Percentiles rank a stretch among this genome's conserved stretches.
Conservation (phyloP, 1,284 basidiomycete genomes). For the Ceratobasidium sp. region DNA sequence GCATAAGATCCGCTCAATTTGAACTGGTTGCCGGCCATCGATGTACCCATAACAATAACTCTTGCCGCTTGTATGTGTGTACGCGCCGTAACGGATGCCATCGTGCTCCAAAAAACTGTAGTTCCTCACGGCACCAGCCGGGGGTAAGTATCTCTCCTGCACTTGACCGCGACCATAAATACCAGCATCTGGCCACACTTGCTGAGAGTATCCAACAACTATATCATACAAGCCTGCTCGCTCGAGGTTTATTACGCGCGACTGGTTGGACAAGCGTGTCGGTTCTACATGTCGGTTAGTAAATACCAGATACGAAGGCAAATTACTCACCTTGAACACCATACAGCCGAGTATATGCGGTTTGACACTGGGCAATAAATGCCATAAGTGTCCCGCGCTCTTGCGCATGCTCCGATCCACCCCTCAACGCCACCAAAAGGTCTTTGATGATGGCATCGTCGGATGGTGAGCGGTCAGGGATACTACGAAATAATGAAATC, state of each 20-base stretch:
- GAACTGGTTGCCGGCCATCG: not conserved
- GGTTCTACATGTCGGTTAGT: not conserved
- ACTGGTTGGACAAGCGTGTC: constrained; percentile 27
- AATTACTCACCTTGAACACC: constrained; percentile 18
- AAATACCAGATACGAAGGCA: not conserved
- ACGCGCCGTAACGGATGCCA: constrained; percentile 25
- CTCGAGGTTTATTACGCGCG: not conserved
- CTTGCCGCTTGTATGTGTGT: constrained; percentile 19
- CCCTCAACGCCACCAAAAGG: not conserved
- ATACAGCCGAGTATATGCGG: constrained; percentile 8
- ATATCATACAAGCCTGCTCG: not conserved
- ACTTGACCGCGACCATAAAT: constrained; percentile 18
- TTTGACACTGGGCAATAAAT: constrained; percentile 30
- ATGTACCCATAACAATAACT: constrained; percentile 38
- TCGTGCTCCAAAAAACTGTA: constrained; percentile 26
- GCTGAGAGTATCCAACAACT: not conserved
- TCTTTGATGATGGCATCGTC: constrained; percentile 9
- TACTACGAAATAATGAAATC: not conserved
- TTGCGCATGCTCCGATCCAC: constrained; percentile 22
- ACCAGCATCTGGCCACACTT: constrained; percentile 20
- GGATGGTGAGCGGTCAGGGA: constrained; percentile 7
- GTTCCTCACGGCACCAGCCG: constrained; percentile 6
- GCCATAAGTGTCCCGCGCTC: constrained; percentile 20
- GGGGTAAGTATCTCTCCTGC: constrained; percentile 6
- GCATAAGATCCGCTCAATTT: constrained; percentile 6